Conservation (phyloP, 345 rosid species). For the Brassica nigra region DNA sequence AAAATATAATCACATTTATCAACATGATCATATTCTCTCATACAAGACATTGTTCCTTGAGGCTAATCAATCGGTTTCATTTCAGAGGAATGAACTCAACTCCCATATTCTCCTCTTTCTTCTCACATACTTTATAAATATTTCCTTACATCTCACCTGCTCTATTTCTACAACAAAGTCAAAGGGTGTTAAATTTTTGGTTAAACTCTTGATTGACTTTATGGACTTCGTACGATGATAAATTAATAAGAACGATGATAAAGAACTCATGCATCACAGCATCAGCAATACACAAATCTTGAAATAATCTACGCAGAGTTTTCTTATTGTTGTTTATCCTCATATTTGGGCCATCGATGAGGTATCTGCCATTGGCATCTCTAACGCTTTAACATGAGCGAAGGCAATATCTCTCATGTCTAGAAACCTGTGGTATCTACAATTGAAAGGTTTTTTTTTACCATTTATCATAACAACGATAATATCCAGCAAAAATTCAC, state of each 20-base stretch:
- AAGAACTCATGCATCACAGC: neutral
- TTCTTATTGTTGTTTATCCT: neutral
- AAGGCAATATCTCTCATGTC: neutral
- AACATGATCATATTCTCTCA: neutral
- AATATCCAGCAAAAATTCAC: too few species aligned
- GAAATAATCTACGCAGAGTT: neutral
- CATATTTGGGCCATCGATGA: neutral
- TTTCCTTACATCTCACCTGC: neutral
- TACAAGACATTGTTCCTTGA: neutral
- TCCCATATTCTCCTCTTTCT: neutral
- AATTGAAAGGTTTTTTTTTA: neutral
- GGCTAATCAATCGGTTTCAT: neutral
- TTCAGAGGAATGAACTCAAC: neutral
- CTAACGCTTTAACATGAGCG: neutral
- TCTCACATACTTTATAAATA: neutral
- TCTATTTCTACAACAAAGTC: too few species aligned
- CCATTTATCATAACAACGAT: neutral
- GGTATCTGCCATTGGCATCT: neutral
- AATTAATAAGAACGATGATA: neutral
- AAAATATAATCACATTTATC: neutral
- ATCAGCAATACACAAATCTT: neutral
- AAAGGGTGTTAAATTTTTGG: neutral
- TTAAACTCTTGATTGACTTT: neutral
- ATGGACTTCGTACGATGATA: neutral
- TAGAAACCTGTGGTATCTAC: neutral